Conservation (phyloP, 2,329 filamentous ascomycete genomes). For the Trichoderma harzianum region DNA sequence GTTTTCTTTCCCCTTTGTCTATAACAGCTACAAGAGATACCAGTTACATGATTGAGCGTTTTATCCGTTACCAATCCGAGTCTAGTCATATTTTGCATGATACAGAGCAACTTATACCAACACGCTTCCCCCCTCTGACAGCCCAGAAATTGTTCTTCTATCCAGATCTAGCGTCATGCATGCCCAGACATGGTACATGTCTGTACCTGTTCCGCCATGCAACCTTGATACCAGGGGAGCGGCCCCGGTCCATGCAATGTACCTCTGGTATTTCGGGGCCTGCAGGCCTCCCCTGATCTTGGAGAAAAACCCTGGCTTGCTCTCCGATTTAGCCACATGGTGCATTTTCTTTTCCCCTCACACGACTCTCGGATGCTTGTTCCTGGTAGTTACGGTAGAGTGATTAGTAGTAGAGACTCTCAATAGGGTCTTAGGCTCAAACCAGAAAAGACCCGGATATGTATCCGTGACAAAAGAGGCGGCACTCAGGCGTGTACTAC, state of each 20-base stretch:
- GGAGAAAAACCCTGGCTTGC: neutral
- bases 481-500: neutral
- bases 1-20: neutral
- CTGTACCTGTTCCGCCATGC: neutral
- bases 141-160: neutral
- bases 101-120: neutral
- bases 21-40: neutral
- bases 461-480: neutral
- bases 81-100: neutral
- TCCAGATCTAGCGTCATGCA: neutral
- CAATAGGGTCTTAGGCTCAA: neutral
- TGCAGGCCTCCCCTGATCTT: neutral
- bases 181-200: neutral
- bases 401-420: neutral
- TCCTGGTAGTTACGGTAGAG: neutral
- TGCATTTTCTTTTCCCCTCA: neutral
- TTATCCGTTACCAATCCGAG: neutral
- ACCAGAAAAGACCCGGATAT: neutral
- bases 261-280: neutral
- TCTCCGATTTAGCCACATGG: neutral
- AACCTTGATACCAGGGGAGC: neutral
- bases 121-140: neutral
- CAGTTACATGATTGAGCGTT: neutral
- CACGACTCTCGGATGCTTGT: neutral
- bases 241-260: neutral